These are phyloP conservation scores for Scheffersomyces lignicola DNA, from an alignment of 1,139 yeast species.

Conservation along the genomic window DNA sequence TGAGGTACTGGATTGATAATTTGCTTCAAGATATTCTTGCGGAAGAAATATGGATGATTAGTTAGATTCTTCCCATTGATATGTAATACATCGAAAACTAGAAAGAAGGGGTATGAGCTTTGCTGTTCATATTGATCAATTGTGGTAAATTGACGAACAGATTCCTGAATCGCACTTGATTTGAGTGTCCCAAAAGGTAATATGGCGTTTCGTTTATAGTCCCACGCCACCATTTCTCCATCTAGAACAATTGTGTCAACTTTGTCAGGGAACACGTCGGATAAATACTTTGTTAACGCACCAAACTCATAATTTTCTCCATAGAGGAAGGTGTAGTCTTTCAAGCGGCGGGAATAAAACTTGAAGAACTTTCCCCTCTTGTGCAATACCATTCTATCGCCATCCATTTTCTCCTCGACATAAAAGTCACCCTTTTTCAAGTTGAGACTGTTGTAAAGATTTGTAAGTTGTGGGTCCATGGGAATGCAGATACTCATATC, in stretches of 20 bases:
- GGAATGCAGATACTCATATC: conserved; percentile 30
- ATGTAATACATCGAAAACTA: conserved; percentile 71
- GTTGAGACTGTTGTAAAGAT: conserved; percentile 14
- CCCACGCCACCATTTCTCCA: conserved; percentile 95
- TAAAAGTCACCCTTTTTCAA: conserved; percentile 45
- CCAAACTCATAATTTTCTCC: conserved; percentile 65
- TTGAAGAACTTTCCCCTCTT: conserved; percentile 44
- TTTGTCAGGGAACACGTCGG: conserved; percentile 41
- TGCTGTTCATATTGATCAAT: conserved; percentile 38
- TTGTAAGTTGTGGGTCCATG: conserved; percentile 23
- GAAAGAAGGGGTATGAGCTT: conserved; percentile 57
- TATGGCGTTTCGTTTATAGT: conserved; percentile 55
- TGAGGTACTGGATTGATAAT: conserved; percentile 51
- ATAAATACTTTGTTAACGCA: conserved; percentile 57
- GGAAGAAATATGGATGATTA: conserved; percentile 49
- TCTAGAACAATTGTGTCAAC: conserved; percentile 64
- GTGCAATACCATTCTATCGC: conserved; percentile 84
- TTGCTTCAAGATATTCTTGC: conserved; percentile 53
- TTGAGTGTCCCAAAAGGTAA: conserved; percentile 82
- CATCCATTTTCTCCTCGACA: conserved; percentile 92
- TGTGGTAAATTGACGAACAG: conserved; percentile 43
- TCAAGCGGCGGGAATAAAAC: conserved; percentile 68
- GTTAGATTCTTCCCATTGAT: conserved; percentile 66
- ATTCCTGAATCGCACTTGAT: conserved; percentile 61
- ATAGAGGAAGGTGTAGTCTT: conserved; percentile 72